Base-by-base conservation (phyloP, 2,329 filamentous ascomycete species). In the Ilyonectria sp. region DNA sequence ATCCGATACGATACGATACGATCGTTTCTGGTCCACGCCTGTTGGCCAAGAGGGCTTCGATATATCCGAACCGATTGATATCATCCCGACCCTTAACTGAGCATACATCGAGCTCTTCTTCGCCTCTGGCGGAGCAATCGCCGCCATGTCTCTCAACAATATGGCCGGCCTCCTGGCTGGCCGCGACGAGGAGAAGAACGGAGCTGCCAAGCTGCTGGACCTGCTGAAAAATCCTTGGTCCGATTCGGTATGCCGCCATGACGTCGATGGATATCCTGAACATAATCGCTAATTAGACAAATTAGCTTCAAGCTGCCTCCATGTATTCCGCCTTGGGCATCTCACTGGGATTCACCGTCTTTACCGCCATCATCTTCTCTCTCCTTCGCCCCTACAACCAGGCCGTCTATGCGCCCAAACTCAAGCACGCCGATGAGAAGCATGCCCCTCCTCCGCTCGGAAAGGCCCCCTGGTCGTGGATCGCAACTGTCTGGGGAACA, bases 351-450 rank as follows among this genome's bases (percentile, higher is more conserved):
- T 85, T 96, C 77, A 94, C 94, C 9, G 76, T 88, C 69, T 85
- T 91, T 73, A 91, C 97, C 74, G 91, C 94, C 69, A 79, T 97
- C 65, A 82, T 91, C 71, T 99, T 98, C 86, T 97, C 94, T 69
- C 85, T 98, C 75, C 86, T 98, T 62, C 93, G 96, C 68, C 96
- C 96, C 6, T 94, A 95, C 81, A 95, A 98, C 81, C 92, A 92
- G 63, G 89, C 95, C 74, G 94, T 99, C 54, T 99, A 99, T 82
- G 95, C 96, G 4, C 96, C 96, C 46, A 95, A 97, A 79, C 86
- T 97, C 55, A 97, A 97, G 79, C 92, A 98, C 85, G 93, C 94
- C 78, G 95, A 98, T 79, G 91, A 94, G 73, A 94, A 92, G 81
- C 94, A 97, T 83, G 90, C 93, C 10, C 96, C 95, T 19, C 96